Percentiles rank a stretch among this genome's conserved stretches.
phyloP scores from a whole-genome alignment of 2,329 filamentous ascomycete genomes.

The Endocalyx cinctus region DNA sequence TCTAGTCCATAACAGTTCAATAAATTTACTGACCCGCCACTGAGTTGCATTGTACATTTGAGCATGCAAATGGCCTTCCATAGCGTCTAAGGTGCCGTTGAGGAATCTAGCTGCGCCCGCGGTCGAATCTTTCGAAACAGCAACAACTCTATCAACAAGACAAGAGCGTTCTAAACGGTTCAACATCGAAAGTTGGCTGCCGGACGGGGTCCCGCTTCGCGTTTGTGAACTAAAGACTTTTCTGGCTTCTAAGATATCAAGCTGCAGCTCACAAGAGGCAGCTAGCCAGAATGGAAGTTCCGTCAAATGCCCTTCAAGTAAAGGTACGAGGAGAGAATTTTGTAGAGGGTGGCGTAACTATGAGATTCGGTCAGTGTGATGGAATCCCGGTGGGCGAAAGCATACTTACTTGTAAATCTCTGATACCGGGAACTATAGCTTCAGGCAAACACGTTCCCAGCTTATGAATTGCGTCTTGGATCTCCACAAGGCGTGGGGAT shows the following conservation, averaged over 20 bases:
- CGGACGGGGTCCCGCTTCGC: slow-evolving; percentile 35
- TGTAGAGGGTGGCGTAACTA: slow-evolving; percentile 57
- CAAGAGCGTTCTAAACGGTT: slow-evolving; percentile 59
- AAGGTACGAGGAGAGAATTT: slow-evolving; percentile 48
- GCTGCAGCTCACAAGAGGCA: slow-evolving; percentile 46
- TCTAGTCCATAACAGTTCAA: too few relatives aligned
- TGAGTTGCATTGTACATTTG: slow-evolving; percentile 20
- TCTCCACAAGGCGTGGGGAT: slow-evolving; percentile 25
- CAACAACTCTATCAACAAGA: slow-evolving; percentile 48
- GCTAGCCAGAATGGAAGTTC: slow-evolving; percentile 45
- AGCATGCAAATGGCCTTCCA: slow-evolving; percentile 39
- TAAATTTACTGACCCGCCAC: slow-evolving; percentile 24
- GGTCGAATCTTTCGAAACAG: slow-evolving; percentile 58
- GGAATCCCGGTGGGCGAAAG: slow-evolving; percentile 13
- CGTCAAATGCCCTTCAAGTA: slow-evolving; percentile 34
- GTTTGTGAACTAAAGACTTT: slow-evolving; percentile 38
- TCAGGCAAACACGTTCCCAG: slow-evolving; percentile 31
- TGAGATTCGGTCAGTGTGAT: slow-evolving; percentile 33
- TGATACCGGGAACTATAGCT: slow-evolving; percentile 23
- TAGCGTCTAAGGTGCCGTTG: slow-evolving; percentile 32
- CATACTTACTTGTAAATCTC: slow-evolving; percentile 40
- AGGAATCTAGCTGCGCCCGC: slow-evolving; percentile 50
- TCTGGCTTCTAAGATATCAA: slow-evolving; percentile 39
- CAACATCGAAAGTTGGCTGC: slow-evolving; percentile 47
- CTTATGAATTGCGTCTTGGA: slow-evolving; percentile 30